Conservation (phyloP, 2,329 filamentous ascomycete genomes). For the Meredithiella fracta region DNA sequence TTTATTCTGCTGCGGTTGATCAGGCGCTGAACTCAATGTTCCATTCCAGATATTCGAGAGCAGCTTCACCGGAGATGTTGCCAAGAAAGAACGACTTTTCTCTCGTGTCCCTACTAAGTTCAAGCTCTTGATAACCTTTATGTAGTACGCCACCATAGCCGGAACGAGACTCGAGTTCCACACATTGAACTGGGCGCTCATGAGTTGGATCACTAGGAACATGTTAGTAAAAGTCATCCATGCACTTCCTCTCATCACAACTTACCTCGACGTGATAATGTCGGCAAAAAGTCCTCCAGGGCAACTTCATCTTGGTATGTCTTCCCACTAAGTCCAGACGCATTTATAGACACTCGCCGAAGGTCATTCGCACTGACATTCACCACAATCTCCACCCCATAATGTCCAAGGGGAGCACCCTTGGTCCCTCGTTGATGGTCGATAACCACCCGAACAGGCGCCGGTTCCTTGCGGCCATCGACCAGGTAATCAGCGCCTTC, state of each 20-base stretch:
- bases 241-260: constrained; percentile 5
- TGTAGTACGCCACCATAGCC: constrained; percentile 60
- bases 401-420: constrained; percentile 48
- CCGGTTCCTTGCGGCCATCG: constrained; percentile 49
- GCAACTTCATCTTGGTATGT: constrained; percentile 60
- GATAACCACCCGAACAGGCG: constrained; percentile 54
- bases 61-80: constrained; percentile 78
- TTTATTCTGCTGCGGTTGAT: constrained; percentile 23
- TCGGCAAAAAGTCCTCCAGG: constrained; percentile 54
- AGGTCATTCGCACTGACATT: constrained; percentile 39
- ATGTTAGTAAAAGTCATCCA: background rate
- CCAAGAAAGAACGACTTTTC: constrained; percentile 52
- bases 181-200: constrained; percentile 53
- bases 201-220: constrained; percentile 48
- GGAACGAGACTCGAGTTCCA: constrained; percentile 47
- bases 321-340: constrained; percentile 49
- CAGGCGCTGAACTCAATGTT: constrained; percentile 21
- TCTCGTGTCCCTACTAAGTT: constrained; percentile 45
- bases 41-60: constrained; percentile 66
- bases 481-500: constrained; percentile 46
- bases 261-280: constrained; percentile 58
- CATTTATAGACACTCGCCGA: constrained; percentile 33
- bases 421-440: constrained; percentile 52
- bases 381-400: constrained; percentile 54
- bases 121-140: constrained; percentile 57